These are phyloP conservation scores for Xylariaceae sp. DNA, from an alignment of 2,329 filamentous ascomycete genomes.

Conservation along the genomic window DNA sequence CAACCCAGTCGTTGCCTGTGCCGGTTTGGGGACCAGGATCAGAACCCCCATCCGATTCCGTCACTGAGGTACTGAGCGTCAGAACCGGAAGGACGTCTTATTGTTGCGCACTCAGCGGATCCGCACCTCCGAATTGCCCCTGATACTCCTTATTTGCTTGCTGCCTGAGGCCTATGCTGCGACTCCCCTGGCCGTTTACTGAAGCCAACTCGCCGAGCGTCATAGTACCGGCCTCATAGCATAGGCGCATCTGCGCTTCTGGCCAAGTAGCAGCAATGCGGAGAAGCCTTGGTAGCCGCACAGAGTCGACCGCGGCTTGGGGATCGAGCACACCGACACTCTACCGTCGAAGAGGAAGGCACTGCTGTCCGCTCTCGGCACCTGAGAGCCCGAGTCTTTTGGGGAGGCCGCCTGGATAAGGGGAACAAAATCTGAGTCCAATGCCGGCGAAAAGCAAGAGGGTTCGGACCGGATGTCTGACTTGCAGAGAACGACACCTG, in stretches of 20 bases:
- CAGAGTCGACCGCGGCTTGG: constrained; percentile 25
- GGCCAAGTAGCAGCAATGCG: constrained; percentile 24
- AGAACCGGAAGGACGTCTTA: too few relatives aligned
- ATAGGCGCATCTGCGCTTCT: constrained; percentile 30
- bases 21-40: too few relatives aligned
- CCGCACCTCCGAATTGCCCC: too few relatives aligned
- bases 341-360: constrained; percentile 27
- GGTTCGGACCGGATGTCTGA: constrained; percentile 85
- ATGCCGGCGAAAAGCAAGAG: constrained; percentile 63
- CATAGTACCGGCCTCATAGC: constrained; percentile 32
- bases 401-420: constrained; percentile 22
- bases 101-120: too few relatives aligned
- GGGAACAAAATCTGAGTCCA: constrained; percentile 19
- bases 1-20: too few relatives aligned
- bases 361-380: constrained; percentile 14
- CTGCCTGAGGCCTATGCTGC: too few relatives aligned
- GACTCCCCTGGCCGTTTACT: too few relatives aligned
- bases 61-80: too few relatives aligned
- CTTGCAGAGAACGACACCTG: constrained; percentile 81
- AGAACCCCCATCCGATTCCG: too few relatives aligned
- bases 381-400: constrained; percentile 14
- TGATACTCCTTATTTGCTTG: too few relatives aligned
- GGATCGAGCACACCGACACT: constrained; percentile 22
- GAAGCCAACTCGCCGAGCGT: constrained; percentile 27
- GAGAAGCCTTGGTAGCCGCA: constrained; percentile 30